Conservation (phyloP, 441 rosid genomes). For the Populus tomentosa region DNA sequence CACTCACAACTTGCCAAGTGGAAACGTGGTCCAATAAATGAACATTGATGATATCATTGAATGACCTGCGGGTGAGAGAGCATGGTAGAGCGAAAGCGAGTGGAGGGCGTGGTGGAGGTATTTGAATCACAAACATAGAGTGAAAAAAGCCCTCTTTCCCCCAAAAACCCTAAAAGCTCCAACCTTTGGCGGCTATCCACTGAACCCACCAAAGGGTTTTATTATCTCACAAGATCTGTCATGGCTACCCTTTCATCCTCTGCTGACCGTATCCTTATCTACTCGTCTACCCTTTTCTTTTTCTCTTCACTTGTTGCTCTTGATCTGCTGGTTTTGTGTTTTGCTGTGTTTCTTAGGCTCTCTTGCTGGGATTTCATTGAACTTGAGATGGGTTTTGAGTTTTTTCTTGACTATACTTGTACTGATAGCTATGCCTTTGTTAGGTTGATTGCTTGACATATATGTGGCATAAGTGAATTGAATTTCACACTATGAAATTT, state of each 20-base stretch:
- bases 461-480: neutral
- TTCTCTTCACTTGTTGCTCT: slow-evolving; percentile 33
- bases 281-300: slow-evolving; percentile 27
- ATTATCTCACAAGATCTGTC: neutral
- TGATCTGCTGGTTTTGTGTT: slow-evolving; percentile 27
- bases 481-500: neutral
- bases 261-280: slow-evolving; percentile 52
- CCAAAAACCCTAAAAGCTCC: neutral
- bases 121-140: slow-evolving; percentile 46
- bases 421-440: neutral
- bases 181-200: neutral
- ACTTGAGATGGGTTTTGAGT: neutral
- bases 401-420: too few relatives aligned
- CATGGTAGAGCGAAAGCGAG: neutral
- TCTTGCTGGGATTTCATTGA: neutral
- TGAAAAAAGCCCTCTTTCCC: slow-evolving; percentile 16
- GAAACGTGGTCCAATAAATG: neutral
- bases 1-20: neutral
- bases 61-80: neutral
- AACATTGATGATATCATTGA: neutral
- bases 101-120: slow-evolving; percentile 41
- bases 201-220: neutral
- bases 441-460: neutral
- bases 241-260: slow-evolving; percentile 63
- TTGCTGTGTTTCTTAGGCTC: neutral